Evolutionary conservation across 768 basidiomycete species (phyloP), one percentile per base, ranked within the genome.

Genomic region (Mycena galopus): DNA sequence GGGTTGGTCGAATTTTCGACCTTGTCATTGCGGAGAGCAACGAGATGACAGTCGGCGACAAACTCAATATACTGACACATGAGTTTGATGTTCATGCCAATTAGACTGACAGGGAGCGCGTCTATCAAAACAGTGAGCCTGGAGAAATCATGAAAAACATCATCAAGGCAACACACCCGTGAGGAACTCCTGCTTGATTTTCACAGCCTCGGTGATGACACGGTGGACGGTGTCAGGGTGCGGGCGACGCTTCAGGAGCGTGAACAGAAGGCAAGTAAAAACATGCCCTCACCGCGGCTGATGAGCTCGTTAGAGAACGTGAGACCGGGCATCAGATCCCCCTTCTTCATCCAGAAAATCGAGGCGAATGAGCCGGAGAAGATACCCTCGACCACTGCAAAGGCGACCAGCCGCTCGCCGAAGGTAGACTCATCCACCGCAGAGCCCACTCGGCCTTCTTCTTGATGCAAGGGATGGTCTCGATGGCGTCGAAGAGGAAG

Each of bases 251-350:
- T 85, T 84, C 50, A 94, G 85, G 77, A 94, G 93, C 67, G 87
- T 88, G 83, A 93, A 93, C 57, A 94, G 85, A 8, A 93, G 79
- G 79, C 93, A 94, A 4, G 93, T 92, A 72, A 94, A 94, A 79
- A 93, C 82, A 94, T 88, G 51, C 93, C 93, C 81, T 95, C 94
- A 71, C 95, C 94, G 10, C 94, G 87, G 47, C 90, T 92, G 81
- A 95, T 95, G 77, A 95, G 88, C 80, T 95, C 94, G 79, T 95
- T 95, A 32, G 93, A 93, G 80, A 94, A 94, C 0, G 92, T 92
- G 42, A 95, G 84, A 23, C 94, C 94, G 19, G 94, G 93, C 94
- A 94, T 94, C 17, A 94, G 83, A 10, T 93, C 93, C 5, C 93
- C 86, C 84, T 93, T 93, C 88, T 94, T 94, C 60, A 95, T 79